These are phyloP conservation scores for Sutorius australiensis DNA, from an alignment of 768 basidiomycete genomes.

Conservation along the genomic window DNA sequence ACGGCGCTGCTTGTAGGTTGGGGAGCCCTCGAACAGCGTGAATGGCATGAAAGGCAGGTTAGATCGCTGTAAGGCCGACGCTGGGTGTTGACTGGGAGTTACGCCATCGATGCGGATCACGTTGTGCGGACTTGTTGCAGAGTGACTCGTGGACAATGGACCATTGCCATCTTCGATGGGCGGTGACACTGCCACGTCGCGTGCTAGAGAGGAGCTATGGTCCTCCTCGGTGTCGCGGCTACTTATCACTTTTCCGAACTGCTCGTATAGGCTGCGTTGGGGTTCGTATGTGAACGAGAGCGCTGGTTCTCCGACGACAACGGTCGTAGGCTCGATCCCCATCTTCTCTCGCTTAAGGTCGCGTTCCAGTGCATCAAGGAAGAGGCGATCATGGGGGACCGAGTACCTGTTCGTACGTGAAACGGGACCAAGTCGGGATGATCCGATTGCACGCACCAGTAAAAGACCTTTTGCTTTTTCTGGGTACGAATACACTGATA, in stretches of 20 bases:
- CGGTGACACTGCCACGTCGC: conserved; percentile 19
- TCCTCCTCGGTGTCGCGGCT: conserved; percentile 35
- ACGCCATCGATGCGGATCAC: conserved; percentile 27
- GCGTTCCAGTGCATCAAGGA: conserved; percentile 93
- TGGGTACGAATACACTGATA: conserved; percentile 96
- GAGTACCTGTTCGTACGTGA: conserved; percentile 65
- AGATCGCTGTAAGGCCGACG: conserved; percentile 17
- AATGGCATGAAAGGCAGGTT: conserved; percentile 53
- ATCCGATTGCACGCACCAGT: conserved; percentile 58
- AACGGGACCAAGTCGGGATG: not conserved
- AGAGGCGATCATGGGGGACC: conserved; percentile 94
- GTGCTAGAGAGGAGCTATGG: conserved; percentile 30
- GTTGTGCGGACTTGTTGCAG: conserved; percentile 7
- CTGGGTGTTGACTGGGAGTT: conserved; percentile 10
- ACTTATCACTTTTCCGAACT: conserved; percentile 57
- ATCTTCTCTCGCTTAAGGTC: conserved; percentile 95
- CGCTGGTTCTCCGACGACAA: conserved; percentile 74
- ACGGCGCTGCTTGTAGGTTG: conserved; percentile 84
- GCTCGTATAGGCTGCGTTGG: conserved; percentile 81
- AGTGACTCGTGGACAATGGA: conserved; percentile 14
- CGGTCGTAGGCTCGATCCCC: conserved; percentile 82
- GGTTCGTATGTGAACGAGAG: conserved; percentile 86
- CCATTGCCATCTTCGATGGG: conserved; percentile 11
- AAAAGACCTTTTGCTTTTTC: conserved; percentile 99
- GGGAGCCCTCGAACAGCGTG: conserved; percentile 79